Percentiles rank a stretch among this genome's conserved stretches.
Conservation (phyloP, 2,329 filamentous ascomycete species). For the Remersonia thermophila region DNA sequence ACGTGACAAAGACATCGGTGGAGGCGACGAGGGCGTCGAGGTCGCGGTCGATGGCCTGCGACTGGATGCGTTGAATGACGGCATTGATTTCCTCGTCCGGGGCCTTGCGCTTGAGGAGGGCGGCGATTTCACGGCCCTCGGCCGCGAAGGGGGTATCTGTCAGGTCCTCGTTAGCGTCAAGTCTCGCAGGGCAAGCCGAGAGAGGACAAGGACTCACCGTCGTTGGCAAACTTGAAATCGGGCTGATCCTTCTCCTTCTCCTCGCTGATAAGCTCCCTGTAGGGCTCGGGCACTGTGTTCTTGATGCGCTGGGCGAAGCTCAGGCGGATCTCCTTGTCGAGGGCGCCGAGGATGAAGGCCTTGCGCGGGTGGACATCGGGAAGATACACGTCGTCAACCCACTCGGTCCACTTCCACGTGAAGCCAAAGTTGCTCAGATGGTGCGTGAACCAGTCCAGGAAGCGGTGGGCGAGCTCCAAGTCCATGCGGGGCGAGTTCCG, state of each 20-base stretch:
- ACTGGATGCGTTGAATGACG: conserved; percentile 67
- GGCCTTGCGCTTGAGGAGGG: conserved; percentile 72
- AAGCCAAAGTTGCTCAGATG: conserved; percentile 98
- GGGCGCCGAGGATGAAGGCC: conserved; percentile 77
- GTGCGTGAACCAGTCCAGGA: conserved; percentile 95
- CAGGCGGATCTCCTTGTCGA: conserved; percentile 94
- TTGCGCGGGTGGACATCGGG: conserved; percentile 74
- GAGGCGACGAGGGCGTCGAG: conserved; percentile 74
- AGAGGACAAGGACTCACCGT: conserved; percentile 40
- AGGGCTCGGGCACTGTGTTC: conserved; percentile 77
- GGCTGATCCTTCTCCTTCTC: conserved; percentile 94
- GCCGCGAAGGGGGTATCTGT: conserved; percentile 66
- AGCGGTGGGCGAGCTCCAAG: conserved; percentile 72
- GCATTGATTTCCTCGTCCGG: conserved; percentile 76
- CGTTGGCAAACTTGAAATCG: conserved; percentile 77
- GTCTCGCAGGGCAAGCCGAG: no score
- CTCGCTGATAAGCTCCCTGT: conserved; percentile 69
- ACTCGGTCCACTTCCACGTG: conserved; percentile 98
- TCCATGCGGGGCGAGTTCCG: conserved; percentile 72
- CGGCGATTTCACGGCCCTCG: conserved; percentile 72
- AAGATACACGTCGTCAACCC: conserved; percentile 74
- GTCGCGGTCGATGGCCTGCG: conserved; percentile 57
- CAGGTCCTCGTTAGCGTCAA: conserved; percentile 1
- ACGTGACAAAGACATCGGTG: conserved; percentile 86
- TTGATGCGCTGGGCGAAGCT: conserved; percentile 95